A percentile compares a stretch with the other conserved stretches of the same genome.
Conservation (phyloP, 2,329 filamentous ascomycete species). For the Ceratocystis lukuohia region DNA sequence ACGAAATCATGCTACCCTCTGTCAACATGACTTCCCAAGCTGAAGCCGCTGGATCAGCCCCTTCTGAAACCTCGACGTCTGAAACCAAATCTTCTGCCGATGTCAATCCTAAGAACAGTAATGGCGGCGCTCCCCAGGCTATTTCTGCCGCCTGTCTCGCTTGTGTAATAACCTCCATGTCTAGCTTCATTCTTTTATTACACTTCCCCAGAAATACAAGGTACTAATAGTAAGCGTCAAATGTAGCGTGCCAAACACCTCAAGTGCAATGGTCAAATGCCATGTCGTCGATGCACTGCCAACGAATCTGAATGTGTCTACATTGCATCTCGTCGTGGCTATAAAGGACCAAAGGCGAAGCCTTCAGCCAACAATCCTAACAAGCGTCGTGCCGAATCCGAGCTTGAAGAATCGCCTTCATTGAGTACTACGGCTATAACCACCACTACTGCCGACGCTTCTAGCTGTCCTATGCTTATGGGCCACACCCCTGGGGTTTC, state of each 20-base stretch:
- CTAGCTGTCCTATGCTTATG: conserved; percentile 34
- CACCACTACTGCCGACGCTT: conserved; percentile 20
- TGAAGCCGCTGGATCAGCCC: not conserved
- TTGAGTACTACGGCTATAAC: conserved; percentile 3
- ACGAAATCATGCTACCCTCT: conserved; percentile 3
- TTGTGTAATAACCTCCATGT: conserved; percentile 33
- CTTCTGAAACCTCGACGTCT: not conserved
- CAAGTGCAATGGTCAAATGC: conserved; percentile 59
- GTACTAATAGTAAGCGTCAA: not conserved
- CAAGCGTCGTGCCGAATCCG: conserved; percentile 19
- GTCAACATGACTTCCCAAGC: not conserved
- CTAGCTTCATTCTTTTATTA: conserved; percentile 10
- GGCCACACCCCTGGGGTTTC: conserved; percentile 27
- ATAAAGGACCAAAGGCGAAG: conserved; percentile 50
- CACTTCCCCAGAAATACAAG: not conserved
- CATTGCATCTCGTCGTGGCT: conserved; percentile 60
- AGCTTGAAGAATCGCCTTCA: conserved; percentile 14
- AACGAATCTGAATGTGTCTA: conserved; percentile 53
- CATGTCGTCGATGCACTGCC: conserved; percentile 53
- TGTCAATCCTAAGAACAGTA: not conserved
- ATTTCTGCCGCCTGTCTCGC: conserved; percentile 41
- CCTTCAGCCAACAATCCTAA: conserved; percentile 32
- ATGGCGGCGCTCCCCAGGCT: conserved; percentile 18
- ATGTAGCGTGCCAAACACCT: conserved; percentile 50
- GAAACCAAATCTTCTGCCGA: not conserved